Conservation (phyloP, 2,329 filamentous ascomycete species). For the Fusarium burgessii region DNA sequence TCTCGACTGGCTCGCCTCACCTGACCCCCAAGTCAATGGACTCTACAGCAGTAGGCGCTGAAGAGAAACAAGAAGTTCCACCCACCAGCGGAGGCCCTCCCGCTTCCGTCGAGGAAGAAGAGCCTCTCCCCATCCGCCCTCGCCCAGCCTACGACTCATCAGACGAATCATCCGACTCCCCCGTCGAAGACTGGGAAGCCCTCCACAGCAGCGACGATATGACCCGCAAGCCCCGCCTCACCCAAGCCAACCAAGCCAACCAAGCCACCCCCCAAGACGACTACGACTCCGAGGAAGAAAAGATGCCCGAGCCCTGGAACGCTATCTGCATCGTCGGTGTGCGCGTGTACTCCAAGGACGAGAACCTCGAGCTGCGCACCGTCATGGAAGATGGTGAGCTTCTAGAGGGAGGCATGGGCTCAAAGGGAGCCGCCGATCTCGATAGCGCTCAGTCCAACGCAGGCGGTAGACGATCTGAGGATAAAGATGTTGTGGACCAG, state of each 20-base stretch:
- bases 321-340: constrained; percentile 71
- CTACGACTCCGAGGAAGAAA: constrained; percentile 69
- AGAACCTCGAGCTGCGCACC: constrained; percentile 64
- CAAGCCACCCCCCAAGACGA: constrained; percentile 51
- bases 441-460: constrained; percentile 69
- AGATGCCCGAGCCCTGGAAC: constrained; percentile 70
- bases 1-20: constrained; percentile 49
- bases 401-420: constrained; percentile 67
- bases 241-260: constrained; percentile 52
- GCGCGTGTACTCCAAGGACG: constrained; percentile 71
- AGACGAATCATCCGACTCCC: constrained; percentile 69
- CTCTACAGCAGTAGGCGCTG: constrained; percentile 39
- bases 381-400: constrained; percentile 68
- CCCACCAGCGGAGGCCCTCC: constrained; percentile 45
- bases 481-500: constrained; percentile 17
- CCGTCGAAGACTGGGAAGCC: constrained; percentile 69
- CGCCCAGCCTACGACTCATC: constrained; percentile 58
- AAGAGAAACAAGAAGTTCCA: constrained; percentile 53
- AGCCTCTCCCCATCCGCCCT: constrained; percentile 36
- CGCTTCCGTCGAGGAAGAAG: constrained; percentile 33
- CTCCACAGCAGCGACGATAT: constrained; percentile 71
- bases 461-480: constrained; percentile 57
- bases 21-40: constrained; percentile 50
- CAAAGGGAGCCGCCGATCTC: constrained; percentile 66
- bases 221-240: constrained; percentile 61